Base-by-base conservation (phyloP, 306 rosid genomes). In the Quercus mongolica region DNA sequence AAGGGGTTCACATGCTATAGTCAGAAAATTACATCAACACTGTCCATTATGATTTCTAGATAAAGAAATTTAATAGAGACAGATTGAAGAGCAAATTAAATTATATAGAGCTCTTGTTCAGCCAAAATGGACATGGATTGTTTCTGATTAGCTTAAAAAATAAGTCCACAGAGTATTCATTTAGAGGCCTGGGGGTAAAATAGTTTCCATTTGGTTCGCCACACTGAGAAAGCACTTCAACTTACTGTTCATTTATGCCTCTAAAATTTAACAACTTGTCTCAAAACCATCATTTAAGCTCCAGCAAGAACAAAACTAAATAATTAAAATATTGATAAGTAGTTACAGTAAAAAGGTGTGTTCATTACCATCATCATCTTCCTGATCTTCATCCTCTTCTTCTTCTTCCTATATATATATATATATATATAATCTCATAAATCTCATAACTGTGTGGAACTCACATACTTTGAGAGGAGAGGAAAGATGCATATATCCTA, bases 1-100 rank as follows among this genome's bases (percentile, higher is more conserved):
- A 63, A 62, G 56, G 17, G 46, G 31, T 80, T 41, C 71, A 69
- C 64, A 80, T 68, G 76, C 21, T 64, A 25, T 12, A 64, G 46
- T 64, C 44, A 30, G 70, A 63, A 63, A 26, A 63, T 63, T 28
- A 5, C 70, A 6, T 64, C 70, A 64, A 31, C 5, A 15, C 3
- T 61, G 6, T 3, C 54, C 54, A 4, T 28, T 30, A 63, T 63
- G 41, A 5, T 63, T 28, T 30, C 44, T 5, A 14, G 14, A 63
- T 25, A 23, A 25, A 13, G 19, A 61, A 23, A 49, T 49, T 13
- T 10, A 25, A 23, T 10, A 59, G 5, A 4, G 30, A 23, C 31
- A 25, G 18, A 30, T 61, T 25, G 15, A 20, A 65, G 5, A 65
- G 71, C 10, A 65, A 65, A 33, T 17, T 65, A 31, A 33, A 7